These are phyloP conservation scores for Wallemia ichthyophaga DNA, from an alignment of 1,284 basidiomycete species.

Conservation along the genomic window DNA sequence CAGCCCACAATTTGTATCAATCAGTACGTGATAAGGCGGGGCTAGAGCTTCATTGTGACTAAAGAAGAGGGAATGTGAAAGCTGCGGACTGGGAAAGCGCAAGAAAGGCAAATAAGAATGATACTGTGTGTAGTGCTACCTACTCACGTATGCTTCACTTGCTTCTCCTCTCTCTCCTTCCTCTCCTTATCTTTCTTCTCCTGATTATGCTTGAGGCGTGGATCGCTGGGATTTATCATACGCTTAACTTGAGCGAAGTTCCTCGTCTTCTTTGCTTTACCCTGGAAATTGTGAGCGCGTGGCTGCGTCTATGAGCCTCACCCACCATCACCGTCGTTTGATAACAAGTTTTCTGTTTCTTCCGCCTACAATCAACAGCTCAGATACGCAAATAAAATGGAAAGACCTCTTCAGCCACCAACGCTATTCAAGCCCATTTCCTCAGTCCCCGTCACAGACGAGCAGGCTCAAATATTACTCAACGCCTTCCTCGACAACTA, in stretches of 20 bases:
- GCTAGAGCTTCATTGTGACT: conserved; percentile 86
- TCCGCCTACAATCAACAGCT: too few relatives aligned
- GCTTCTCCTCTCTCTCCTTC: conserved; percentile 46
- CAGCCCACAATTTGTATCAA: conserved; percentile 75
- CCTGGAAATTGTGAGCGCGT: conserved; percentile 23
- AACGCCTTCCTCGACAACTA: not conserved
- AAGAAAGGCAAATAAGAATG: not conserved
- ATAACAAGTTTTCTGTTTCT: not conserved
- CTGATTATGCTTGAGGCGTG: conserved; percentile 31
- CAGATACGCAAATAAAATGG: not conserved
- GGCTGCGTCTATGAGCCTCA: not conserved
- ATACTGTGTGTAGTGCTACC: conserved; percentile 33
- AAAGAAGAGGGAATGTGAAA: conserved; percentile 74
- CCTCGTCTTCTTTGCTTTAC: conserved; percentile 74
- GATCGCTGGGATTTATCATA: conserved; percentile 78
- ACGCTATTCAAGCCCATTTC: not conserved
- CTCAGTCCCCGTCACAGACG: not conserved
- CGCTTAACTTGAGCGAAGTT: conserved; percentile 90
- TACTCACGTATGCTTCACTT: conserved; percentile 36
- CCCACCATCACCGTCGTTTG: not conserved
- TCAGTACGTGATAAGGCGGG: conserved; percentile 84
- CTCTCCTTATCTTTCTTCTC: conserved; percentile 44
- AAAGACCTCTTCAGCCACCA: not conserved
- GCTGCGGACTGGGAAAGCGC: conserved; percentile 27
- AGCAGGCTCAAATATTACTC: not conserved